A percentile compares a stretch with the other conserved stretches of the same genome.
phyloP scores from a whole-genome alignment of 805 yeast genomes.

The Zygoascus ofunaensis region DNA sequence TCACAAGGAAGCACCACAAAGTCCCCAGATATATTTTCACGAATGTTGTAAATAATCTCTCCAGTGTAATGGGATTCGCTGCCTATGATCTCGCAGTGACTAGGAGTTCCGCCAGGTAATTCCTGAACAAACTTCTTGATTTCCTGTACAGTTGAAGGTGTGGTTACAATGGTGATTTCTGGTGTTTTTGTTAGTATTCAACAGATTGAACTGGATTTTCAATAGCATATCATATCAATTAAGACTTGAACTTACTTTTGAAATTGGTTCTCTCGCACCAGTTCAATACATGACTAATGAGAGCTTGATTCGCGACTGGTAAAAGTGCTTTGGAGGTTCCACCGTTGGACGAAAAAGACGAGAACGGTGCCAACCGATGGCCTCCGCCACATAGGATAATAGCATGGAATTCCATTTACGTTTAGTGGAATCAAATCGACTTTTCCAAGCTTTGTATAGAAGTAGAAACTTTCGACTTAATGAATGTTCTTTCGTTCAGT shows the following conservation, averaged over 20 bases:
- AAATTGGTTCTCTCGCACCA: slow-evolving; percentile 91
- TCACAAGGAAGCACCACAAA: slow-evolving; percentile 91
- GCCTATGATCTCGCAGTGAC: slow-evolving; percentile 12
- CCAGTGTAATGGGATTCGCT: slow-evolving; percentile 14
- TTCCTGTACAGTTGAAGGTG: slow-evolving; percentile 37
- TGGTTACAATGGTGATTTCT: slow-evolving; percentile 53
- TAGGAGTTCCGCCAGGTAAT: slow-evolving; percentile 16
- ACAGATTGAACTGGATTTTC: no score
- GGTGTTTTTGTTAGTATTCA: no score
- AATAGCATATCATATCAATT: no score
- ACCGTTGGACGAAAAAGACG: slow-evolving; percentile 43
- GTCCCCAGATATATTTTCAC: slow-evolving; percentile 30
- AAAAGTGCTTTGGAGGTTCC: slow-evolving; percentile 76
- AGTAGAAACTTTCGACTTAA: no score
- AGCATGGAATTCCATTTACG: slow-evolving; percentile 97
- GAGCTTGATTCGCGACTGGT: slow-evolving; percentile 83
- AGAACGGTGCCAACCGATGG: slow-evolving; percentile 57
- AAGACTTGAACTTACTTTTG: slow-evolving; percentile 32
- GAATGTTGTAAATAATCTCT: slow-evolving; percentile 13
- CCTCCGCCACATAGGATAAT: slow-evolving; percentile 87
- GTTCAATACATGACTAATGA: slow-evolving; percentile 77
- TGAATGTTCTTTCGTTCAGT: no score
- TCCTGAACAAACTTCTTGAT: slow-evolving; percentile 42
- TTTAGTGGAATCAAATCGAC: no score
- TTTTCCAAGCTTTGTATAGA: no score